These are phyloP conservation scores for Suillus weaverae DNA, from an alignment of 768 basidiomycete genomes.

Conservation along the genomic window DNA sequence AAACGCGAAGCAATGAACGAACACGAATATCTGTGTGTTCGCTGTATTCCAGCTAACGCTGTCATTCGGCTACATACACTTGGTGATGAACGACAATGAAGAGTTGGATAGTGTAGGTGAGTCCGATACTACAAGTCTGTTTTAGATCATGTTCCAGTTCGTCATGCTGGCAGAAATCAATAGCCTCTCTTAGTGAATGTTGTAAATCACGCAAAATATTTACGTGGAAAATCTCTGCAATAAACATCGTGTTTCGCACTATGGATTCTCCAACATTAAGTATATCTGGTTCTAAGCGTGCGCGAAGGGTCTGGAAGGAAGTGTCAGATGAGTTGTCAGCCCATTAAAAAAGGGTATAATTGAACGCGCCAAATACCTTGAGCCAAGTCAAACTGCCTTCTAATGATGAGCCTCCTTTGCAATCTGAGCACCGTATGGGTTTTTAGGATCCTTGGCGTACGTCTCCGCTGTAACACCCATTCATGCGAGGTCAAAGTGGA, in stretches of 20 bases:
- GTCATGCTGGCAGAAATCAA: background rate
- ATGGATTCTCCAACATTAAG: background rate
- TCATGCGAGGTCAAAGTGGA: background rate
- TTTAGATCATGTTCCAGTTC: background rate
- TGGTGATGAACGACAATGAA: background rate
- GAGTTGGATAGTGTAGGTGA: background rate
- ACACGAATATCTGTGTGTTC: background rate
- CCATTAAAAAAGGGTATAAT: background rate
- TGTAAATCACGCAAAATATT: background rate
- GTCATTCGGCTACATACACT: background rate
- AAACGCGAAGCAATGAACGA: background rate
- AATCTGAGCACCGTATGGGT: background rate
- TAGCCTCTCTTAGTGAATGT: background rate
- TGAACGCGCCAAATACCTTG: background rate
- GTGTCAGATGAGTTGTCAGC: background rate
- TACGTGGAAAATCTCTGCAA: background rate
- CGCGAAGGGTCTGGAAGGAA: background rate
- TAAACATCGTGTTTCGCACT: background rate
- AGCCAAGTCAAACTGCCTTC: background rate
- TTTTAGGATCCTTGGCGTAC: background rate
- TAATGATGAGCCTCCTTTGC: background rate
- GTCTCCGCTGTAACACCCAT: background rate
- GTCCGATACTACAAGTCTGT: background rate
- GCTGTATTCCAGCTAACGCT: background rate
- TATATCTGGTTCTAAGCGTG: background rate